Percentiles rank a stretch among this genome's conserved stretches.
Evolutionary conservation across 2,329 filamentous ascomycete species (phyloP).

Genomic region (Zymoseptoria brevis): DNA sequence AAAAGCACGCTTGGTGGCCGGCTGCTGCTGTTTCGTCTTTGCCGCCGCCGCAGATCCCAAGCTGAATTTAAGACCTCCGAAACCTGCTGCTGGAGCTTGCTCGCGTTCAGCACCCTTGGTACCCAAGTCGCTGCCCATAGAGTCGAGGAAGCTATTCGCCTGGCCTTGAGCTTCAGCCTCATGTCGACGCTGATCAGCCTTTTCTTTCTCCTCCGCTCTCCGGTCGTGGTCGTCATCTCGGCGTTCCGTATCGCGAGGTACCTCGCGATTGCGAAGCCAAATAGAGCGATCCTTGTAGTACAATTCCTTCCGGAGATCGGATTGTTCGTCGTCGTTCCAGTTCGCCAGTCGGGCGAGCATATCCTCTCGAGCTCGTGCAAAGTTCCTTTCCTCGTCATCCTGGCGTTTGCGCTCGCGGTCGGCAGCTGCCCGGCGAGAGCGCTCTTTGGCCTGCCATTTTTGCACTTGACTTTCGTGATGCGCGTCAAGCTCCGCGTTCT

Average conservation of each 20-base stretch:
- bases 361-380: constrained; percentile 56
- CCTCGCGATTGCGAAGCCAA: constrained; percentile 75
- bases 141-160: constrained; percentile 84
- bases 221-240: constrained; percentile 77
- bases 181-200: constrained; percentile 53
- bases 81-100: constrained; percentile 50
- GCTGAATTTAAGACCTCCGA: constrained; percentile 70
- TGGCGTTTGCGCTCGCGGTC: constrained; percentile 79
- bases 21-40: constrained; percentile 53
- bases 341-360: constrained; percentile 64
- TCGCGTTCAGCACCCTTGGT: constrained; percentile 25
- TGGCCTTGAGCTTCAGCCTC: constrained; percentile 72
- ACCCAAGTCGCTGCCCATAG: constrained; percentile 61
- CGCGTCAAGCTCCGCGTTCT: constrained; percentile 68
- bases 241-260: constrained; percentile 65
- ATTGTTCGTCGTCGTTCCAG: constrained; percentile 90
- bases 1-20: constrained; percentile 44
- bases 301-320: constrained; percentile 68
- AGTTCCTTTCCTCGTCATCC: constrained; percentile 60
- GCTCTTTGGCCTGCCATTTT: constrained; percentile 84
- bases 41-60: constrained; percentile 67
- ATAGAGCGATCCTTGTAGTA: constrained; percentile 82
- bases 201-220: constrained; percentile 66
- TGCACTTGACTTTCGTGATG: constrained; percentile 77
- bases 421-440: constrained; percentile 71